These are phyloP conservation scores for Talaromyces sp. DNA, from an alignment of 2,329 filamentous ascomycete species.

Conservation along the genomic window DNA sequence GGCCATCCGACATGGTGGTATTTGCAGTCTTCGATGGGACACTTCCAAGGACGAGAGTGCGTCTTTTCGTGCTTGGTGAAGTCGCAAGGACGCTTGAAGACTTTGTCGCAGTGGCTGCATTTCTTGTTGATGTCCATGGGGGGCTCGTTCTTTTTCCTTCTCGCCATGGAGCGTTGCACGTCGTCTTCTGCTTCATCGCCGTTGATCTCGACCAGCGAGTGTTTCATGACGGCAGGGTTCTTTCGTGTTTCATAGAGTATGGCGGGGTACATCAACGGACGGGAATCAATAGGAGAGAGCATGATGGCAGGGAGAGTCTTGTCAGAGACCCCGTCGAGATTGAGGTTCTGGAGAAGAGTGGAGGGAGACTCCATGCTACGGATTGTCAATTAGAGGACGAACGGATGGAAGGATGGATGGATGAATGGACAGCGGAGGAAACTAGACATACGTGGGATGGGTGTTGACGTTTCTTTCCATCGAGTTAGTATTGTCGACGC, in stretches of 20 bases:
- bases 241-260: slow-evolving; percentile 55
- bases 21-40: slow-evolving; percentile 65
- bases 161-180: slow-evolving; percentile 88
- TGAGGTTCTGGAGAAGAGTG: slow-evolving; percentile 59
- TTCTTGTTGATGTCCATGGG: slow-evolving; percentile 78
- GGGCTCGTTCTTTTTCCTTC: slow-evolving; percentile 87
- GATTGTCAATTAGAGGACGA: not conserved
- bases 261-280: slow-evolving; percentile 67
- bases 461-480: slow-evolving; percentile 55
- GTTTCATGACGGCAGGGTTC: slow-evolving; percentile 48
- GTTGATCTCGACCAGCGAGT: slow-evolving; percentile 34
- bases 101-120: slow-evolving; percentile 80
- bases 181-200: slow-evolving; percentile 66
- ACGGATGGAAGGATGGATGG: no score
- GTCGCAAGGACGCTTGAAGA: slow-evolving; percentile 96
- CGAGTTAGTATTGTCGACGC: slow-evolving; percentile 48
- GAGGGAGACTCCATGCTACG: slow-evolving; percentile 63
- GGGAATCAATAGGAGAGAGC: slow-evolving; percentile 70
- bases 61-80: slow-evolving; percentile 98
- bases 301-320: slow-evolving; percentile 82
- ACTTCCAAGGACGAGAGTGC: slow-evolving; percentile 95
- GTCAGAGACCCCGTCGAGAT: slow-evolving; percentile 67
- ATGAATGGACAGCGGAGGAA: slow-evolving; percentile 25
- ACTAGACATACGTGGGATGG: slow-evolving; percentile 55
- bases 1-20: slow-evolving; percentile 90